phyloP scores from a whole-genome alignment of 768 basidiomycete genomes.

The Hygrophoropsis aurantiaca region DNA sequence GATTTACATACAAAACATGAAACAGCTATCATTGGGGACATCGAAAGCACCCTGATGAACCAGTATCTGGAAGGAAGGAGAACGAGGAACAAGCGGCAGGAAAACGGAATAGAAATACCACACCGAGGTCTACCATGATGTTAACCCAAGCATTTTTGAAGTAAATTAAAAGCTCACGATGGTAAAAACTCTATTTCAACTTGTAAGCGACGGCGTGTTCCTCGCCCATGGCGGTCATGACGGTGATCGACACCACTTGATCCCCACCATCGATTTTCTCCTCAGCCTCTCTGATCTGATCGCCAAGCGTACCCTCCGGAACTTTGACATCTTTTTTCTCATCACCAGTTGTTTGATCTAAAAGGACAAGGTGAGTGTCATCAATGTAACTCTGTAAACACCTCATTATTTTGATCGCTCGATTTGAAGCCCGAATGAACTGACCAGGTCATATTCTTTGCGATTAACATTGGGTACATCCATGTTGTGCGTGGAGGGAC shows the following conservation, averaged over 20 bases:
- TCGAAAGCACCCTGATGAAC: constrained; percentile 15
- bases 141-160: neutral
- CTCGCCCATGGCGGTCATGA: constrained; percentile 88
- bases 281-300: constrained; percentile 59
- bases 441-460: constrained; percentile 87
- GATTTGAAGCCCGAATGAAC: constrained; percentile 18
- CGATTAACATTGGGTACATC: constrained; percentile 94
- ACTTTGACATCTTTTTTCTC: constrained; percentile 94
- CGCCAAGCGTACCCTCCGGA: constrained; percentile 83
- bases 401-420: constrained; percentile 4
- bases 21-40: constrained; percentile 4
- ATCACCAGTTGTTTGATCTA: constrained; percentile 72
- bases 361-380: constrained; percentile 93
- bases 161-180: neutral
- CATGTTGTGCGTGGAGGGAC: constrained; percentile 99
- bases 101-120: constrained; percentile 6
- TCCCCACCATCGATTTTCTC: no score
- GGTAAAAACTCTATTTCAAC: constrained; percentile 46
- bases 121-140: constrained; percentile 4
- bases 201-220: constrained; percentile 89
- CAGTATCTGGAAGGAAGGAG: neutral
- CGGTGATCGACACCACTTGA: constrained; percentile 80
- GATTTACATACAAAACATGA: neutral
- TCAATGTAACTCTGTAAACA: constrained; percentile 75
- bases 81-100: neutral